Percentiles rank a stretch among this genome's conserved stretches.
phyloP scores from a whole-genome alignment of 192 early-diverging fungal genomes.

The Diversispora epigaea region DNA sequence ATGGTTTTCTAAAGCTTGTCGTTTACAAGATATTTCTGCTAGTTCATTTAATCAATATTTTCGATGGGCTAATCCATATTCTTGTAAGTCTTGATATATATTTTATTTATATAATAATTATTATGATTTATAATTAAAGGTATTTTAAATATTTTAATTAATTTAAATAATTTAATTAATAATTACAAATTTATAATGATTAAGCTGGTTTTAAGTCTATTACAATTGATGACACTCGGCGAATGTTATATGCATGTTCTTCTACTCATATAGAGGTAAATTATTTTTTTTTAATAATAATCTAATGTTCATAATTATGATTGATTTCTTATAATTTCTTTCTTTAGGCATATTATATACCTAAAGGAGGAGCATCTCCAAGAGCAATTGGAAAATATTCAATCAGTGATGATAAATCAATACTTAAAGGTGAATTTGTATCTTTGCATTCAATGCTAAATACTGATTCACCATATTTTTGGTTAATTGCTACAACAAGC shows the following conservation, averaged over 20 bases:
- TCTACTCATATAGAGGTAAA: slow-evolving; percentile 21
- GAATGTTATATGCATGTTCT: slow-evolving; percentile 3
- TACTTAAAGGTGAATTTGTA: neutral
- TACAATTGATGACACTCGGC: slow-evolving; percentile 15
- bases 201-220: neutral
- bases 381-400: neutral
- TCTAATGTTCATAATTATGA: neutral
- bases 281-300: neutral
- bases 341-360: neutral
- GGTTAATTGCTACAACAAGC: slow-evolving; percentile 11
- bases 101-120: neutral
- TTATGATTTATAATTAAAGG: neutral
- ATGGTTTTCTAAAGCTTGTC: slow-evolving; percentile 16
- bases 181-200: neutral
- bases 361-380: neutral
- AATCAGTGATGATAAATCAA: neutral
- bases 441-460: slow-evolving; percentile 21
- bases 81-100: neutral
- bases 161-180: neutral
- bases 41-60: neutral
- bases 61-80: neutral
- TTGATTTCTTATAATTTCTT: neutral
- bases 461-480: slow-evolving; percentile 25
- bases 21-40: neutral
- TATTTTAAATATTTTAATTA: no score